Percentiles rank a stretch among this genome's conserved stretches.
phyloP scores from a whole-genome alignment of 2,329 filamentous ascomycete species.

The Exophiala dermatitidis region DNA sequence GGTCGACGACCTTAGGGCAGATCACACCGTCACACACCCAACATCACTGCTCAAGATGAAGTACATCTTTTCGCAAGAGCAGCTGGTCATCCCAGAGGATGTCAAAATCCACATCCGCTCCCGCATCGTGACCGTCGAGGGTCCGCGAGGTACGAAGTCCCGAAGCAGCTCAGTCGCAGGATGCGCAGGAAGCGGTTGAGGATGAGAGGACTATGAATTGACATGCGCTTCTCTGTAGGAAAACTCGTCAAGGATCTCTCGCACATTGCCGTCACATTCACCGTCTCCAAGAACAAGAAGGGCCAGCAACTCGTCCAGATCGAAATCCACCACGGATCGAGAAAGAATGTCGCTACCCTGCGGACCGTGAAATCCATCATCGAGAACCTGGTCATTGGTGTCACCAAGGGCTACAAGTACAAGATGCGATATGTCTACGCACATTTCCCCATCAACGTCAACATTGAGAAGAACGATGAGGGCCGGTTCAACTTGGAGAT shows the following conservation, averaged over 20 bases:
- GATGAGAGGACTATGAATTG: conserved; percentile 1
- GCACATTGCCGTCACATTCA: conserved; percentile 95
- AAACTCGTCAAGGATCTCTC: conserved; percentile 96
- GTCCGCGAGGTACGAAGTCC: conserved; percentile 66
- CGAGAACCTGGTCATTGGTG: conserved; percentile 97
- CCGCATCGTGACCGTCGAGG: conserved; percentile 91
- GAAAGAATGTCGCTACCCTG: conserved; percentile 97
- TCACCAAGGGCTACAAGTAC: conserved; percentile 99
- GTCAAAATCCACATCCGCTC: conserved; percentile 99
- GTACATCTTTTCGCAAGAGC: conserved; percentile 99
- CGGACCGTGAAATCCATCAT: conserved; percentile 96
- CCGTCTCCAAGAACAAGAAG: conserved; percentile 62
- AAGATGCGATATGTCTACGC: conserved; percentile 99
- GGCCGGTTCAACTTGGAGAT: conserved; percentile 90
- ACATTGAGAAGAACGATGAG: conserved; percentile 92
- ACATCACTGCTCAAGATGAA: conserved; percentile 70
- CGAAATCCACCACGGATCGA: conserved; percentile 95
- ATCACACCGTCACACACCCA: conserved; percentile 29
- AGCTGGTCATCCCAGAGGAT: conserved; percentile 90
- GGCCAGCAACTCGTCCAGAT: conserved; percentile 64
- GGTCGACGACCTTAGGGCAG: conserved; percentile 1
- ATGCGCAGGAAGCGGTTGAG: not conserved
- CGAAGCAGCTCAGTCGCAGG: not conserved
- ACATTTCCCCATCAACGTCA: conserved; percentile 99
- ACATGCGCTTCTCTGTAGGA: conserved; percentile 46